These are phyloP conservation scores for Cladosporium cucumerinum DNA, from an alignment of 2,329 filamentous ascomycete genomes.

Conservation along the genomic window DNA sequence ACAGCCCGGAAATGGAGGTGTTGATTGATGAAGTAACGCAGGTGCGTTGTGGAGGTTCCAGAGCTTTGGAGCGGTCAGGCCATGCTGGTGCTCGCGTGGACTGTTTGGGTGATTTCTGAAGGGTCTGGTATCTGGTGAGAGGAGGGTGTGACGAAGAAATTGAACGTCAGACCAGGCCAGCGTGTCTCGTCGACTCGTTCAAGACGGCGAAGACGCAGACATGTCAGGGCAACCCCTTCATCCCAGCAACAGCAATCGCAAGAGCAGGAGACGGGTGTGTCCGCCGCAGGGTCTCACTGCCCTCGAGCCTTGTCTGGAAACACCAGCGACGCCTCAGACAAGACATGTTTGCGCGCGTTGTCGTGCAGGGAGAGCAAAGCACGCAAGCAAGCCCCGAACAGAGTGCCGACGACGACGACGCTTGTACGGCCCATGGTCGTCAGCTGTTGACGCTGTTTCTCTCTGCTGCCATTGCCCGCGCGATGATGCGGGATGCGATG, in stretches of 20 bases:
- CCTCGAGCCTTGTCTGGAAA: slow-evolving; percentile 3
- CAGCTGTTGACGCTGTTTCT: neutral
- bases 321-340: slow-evolving; percentile 7
- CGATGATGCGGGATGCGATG: slow-evolving; percentile 1
- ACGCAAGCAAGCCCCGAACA: neutral
- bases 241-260: neutral
- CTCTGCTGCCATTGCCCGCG: neutral
- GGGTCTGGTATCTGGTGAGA: neutral
- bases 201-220: neutral
- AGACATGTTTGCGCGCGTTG: neutral
- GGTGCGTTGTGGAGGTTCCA: neutral
- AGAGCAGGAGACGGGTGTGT: neutral
- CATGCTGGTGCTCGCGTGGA: neutral
- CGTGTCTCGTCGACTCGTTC: slow-evolving; percentile 1
- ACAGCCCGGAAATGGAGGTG: neutral
- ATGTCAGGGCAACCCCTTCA: slow-evolving; percentile 5
- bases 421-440: slow-evolving; percentile 11
- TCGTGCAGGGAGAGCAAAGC: neutral
- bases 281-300: slow-evolving; percentile 2
- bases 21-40: neutral
- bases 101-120: neutral
- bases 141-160: neutral
- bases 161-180: neutral
- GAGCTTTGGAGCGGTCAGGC: neutral
- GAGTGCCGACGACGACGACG: neutral